Evolutionary conservation across 371 early-diverging fungal species (phyloP).

Genomic region (Mucor sp.): DNA sequence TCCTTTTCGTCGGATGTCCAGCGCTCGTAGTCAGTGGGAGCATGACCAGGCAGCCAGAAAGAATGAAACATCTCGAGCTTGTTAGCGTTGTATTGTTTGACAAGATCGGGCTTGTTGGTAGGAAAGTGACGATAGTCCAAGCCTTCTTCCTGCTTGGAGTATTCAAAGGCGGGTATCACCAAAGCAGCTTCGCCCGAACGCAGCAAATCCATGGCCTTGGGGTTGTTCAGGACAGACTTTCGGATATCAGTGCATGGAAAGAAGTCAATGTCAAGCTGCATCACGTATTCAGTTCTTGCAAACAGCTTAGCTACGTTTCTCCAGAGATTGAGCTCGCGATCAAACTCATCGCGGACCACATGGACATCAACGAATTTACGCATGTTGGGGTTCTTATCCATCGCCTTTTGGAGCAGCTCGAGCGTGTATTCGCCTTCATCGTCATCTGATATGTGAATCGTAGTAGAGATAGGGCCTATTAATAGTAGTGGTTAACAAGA

Average conservation of each 20-base stretch:
- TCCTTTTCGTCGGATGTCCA: constrained; percentile 41
- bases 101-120: constrained; percentile 39
- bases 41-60: constrained; percentile 60
- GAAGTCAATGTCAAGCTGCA: constrained; percentile 69
- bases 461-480: constrained; percentile 61
- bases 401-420: constrained; percentile 44
- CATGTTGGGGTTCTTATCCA: constrained; percentile 46
- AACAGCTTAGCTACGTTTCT: constrained; percentile 64
- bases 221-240: constrained; percentile 38
- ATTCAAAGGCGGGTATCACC: constrained; percentile 66
- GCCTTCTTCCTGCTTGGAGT: constrained; percentile 52
- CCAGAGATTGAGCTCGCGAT: constrained; percentile 66
- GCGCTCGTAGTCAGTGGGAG: constrained; percentile 54
- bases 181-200: constrained; percentile 47
- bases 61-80: constrained; percentile 59
- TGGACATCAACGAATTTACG: constrained; percentile 60
- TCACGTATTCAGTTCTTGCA: constrained; percentile 59
- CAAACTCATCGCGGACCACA: constrained; percentile 58
- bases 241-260: constrained; percentile 58
- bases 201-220: constrained; percentile 37
- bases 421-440: constrained; percentile 47
- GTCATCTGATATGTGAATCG: constrained; percentile 59
- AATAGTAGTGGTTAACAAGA: not conserved
- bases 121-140: constrained; percentile 53
- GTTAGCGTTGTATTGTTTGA: constrained; percentile 33